Evolutionary conservation across 2,329 filamentous ascomycete genomes (phyloP).

Genomic region (Volutella citrinella): DNA sequence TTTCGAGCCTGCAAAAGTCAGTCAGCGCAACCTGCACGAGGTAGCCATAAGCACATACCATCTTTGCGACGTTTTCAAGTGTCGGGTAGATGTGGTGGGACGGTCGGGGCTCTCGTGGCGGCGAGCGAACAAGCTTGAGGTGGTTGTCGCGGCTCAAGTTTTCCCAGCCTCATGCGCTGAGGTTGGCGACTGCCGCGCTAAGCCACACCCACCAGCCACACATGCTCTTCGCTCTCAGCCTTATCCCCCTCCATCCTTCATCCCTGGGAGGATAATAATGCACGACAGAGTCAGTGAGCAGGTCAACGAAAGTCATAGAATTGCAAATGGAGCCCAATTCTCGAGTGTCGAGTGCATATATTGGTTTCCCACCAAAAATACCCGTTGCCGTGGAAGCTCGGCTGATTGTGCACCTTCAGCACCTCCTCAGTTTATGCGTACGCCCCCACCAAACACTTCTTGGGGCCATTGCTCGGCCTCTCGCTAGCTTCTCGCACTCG

Average conservation of each 20-base stretch:
- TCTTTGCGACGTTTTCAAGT: slow-evolving; percentile 20
- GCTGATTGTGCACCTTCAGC: no score
- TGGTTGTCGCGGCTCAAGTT: slow-evolving; percentile 20
- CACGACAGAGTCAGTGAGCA: no score
- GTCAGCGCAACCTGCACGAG: neutral
- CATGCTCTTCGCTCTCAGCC: slow-evolving; percentile 17
- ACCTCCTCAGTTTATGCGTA: no score
- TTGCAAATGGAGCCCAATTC: no score
- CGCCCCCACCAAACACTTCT: no score
- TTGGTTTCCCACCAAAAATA: no score
- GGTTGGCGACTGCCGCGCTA: slow-evolving; percentile 1
- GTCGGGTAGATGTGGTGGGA: slow-evolving; percentile 3
- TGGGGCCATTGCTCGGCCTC: no score
- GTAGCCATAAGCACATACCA: slow-evolving; percentile 13
- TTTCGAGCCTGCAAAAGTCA: slow-evolving; percentile 74
- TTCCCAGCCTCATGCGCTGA: slow-evolving; percentile 22
- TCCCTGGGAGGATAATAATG: no score
- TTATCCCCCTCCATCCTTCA: slow-evolving; percentile 13
- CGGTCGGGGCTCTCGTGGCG: slow-evolving; percentile 5
- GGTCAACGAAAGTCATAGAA: no score
- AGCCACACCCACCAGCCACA: slow-evolving; percentile 12
- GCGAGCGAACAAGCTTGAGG: slow-evolving; percentile 10
- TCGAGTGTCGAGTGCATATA: no score
- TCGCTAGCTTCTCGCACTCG: no score
- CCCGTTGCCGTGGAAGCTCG: no score